A percentile compares a stretch with the other conserved stretches of the same genome.
Evolutionary conservation across 176 grass and related monocot genomes (phyloP).

Genomic region (Paspalum notatum): DNA sequence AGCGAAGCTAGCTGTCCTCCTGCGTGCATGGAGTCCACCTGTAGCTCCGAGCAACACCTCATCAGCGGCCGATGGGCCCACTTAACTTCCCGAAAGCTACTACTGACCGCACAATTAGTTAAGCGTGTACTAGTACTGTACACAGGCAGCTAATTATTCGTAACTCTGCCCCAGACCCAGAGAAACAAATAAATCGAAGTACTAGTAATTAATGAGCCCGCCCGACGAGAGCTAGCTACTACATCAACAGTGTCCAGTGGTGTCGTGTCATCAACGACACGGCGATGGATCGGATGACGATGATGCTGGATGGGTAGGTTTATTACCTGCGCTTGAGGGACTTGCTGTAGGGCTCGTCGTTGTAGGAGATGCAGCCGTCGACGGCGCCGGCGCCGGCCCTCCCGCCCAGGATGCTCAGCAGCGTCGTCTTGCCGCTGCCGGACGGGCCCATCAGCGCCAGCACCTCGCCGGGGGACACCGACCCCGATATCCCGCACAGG

Average conservation of each 20-base stretch:
- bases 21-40: slow-evolving; percentile 30
- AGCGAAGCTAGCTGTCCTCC: too few species aligned
- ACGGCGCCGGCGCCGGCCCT: slow-evolving; percentile 45
- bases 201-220: neutral
- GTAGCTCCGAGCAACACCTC: slow-evolving; percentile 27
- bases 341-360: slow-evolving; percentile 78
- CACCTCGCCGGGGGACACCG: slow-evolving; percentile 75
- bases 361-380: slow-evolving; percentile 78
- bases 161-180: neutral
- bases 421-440: slow-evolving; percentile 93
- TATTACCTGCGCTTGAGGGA: slow-evolving; percentile 95
- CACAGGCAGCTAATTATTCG: neutral
- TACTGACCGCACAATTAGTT: slow-evolving; percentile 20
- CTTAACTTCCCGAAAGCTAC: slow-evolving; percentile 34
- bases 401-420: slow-evolving; percentile 90
- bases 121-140: neutral
- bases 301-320: neutral
- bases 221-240: neutral
- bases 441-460: slow-evolving; percentile 94
- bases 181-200: neutral
- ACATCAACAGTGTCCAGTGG: neutral
- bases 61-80: neutral
- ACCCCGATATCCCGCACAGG: slow-evolving; percentile 82
- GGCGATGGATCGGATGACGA: neutral
- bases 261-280: neutral